Conservation (phyloP, 2,329 filamentous ascomycete genomes). For the Talaromyces pinophilus region DNA sequence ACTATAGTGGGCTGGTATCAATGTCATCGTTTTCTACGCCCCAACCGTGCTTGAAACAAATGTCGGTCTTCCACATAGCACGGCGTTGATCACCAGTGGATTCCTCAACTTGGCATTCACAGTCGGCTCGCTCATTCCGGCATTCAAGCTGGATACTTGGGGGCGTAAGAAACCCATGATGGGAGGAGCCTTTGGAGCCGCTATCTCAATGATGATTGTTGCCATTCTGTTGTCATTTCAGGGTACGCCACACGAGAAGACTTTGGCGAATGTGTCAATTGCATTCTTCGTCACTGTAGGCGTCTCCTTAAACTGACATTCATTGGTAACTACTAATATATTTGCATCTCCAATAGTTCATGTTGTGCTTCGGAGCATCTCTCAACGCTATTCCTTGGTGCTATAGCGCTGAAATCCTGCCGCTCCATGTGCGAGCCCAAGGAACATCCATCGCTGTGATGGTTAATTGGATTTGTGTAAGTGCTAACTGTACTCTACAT, state of each 20-base stretch:
- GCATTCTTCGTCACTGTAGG: conserved; percentile 52
- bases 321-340: not conserved
- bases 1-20: conserved; percentile 41
- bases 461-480: conserved; percentile 51
- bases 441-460: conserved; percentile 50
- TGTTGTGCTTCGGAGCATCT: conserved; percentile 48
- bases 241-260: conserved; percentile 38
- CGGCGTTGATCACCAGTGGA: conserved; percentile 30
- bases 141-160: conserved; percentile 49
- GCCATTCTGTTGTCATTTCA: conserved; percentile 48
- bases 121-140: conserved; percentile 44
- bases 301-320: not conserved
- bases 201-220: conserved; percentile 43
- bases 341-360: conserved; percentile 30
- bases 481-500: not conserved
- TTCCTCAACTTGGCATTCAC: conserved; percentile 42
- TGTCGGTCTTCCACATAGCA: conserved; percentile 48
- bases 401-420: conserved; percentile 54
- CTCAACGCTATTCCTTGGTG: conserved; percentile 55
- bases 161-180: conserved; percentile 43
- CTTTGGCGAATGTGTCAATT: conserved; percentile 50
- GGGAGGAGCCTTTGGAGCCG: conserved; percentile 36
- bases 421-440: conserved; percentile 53
- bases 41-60: conserved; percentile 48
- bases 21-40: conserved; percentile 46